These are phyloP conservation scores for Elsinoe australis DNA, from an alignment of 2,329 filamentous ascomycete genomes.

Conservation along the genomic window DNA sequence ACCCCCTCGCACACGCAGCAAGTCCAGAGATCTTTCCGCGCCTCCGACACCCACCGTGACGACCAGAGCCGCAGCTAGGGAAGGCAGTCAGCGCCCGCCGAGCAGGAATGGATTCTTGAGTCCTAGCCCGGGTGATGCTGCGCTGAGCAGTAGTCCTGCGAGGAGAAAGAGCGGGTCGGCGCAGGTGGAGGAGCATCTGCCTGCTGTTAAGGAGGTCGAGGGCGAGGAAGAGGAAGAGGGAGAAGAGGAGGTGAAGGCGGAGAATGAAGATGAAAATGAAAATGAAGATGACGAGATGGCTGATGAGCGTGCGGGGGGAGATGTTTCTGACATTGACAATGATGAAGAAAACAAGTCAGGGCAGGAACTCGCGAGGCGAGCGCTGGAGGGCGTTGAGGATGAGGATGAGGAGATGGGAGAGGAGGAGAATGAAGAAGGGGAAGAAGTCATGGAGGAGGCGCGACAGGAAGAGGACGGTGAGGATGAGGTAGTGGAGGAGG, in stretches of 20 bases:
- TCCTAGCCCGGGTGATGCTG: background rate
- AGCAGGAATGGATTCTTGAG: background rate
- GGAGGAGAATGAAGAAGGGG: slow-evolving; percentile 12
- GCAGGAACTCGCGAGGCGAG: slow-evolving; percentile 8
- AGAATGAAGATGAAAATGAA: background rate
- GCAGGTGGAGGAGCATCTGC: slow-evolving; percentile 12
- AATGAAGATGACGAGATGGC: slow-evolving; percentile 4
- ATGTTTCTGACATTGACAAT: too few relatives aligned
- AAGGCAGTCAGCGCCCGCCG: background rate
- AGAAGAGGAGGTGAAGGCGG: background rate
- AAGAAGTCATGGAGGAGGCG: background rate
- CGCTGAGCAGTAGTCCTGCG: too few relatives aligned
- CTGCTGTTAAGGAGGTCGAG: slow-evolving; percentile 22
- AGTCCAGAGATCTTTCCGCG: slow-evolving; percentile 4
- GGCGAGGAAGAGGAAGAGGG: background rate
- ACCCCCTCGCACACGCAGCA: background rate
- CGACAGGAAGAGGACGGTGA: slow-evolving; percentile 12
- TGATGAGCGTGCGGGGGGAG: slow-evolving; percentile 5
- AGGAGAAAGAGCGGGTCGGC: slow-evolving; percentile 5
- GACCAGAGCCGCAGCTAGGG: background rate
- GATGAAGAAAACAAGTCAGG: too few relatives aligned
- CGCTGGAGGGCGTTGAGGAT: slow-evolving; percentile 13
- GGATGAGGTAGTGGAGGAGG: background rate
- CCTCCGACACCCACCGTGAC: slow-evolving; percentile 6
- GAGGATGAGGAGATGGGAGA: slow-evolving; percentile 11